These are phyloP conservation scores for Hevea brasiliensis DNA, from an alignment of 345 rosid genomes.

Conservation along the genomic window DNA sequence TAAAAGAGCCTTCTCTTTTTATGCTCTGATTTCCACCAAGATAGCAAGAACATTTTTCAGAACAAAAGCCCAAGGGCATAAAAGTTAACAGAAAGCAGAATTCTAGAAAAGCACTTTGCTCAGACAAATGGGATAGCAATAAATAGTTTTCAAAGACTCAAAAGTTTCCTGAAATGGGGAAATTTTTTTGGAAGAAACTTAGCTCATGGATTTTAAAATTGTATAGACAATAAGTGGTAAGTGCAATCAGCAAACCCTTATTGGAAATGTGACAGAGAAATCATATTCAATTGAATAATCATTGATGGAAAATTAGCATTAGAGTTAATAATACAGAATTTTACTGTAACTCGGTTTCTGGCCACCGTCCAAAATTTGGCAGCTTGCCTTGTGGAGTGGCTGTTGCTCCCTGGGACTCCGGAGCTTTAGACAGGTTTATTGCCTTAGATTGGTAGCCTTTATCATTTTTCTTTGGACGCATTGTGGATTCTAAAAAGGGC, in stretches of 20 bases:
- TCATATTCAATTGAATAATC: background rate
- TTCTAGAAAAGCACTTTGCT: background rate
- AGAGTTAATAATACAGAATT: background rate
- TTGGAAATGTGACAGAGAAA: conserved; percentile 1
- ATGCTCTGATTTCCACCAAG: background rate
- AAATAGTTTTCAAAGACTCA: background rate
- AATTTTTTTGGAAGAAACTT: background rate
- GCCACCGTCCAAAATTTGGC: background rate
- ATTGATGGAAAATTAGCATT: background rate
- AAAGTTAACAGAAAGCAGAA: too few species aligned
- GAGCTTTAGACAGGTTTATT: too few species aligned
- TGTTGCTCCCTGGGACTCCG: too few species aligned
- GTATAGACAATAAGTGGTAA: background rate
- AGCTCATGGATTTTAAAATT: background rate
- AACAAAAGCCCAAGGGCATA: background rate
- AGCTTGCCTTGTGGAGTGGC: too few species aligned
- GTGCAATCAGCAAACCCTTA: background rate
- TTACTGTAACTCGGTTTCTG: background rate
- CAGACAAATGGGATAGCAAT: background rate
- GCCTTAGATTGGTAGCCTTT: too few species aligned
- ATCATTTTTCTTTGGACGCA: too few species aligned
- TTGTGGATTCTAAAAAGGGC: too few species aligned
- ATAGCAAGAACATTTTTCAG: background rate
- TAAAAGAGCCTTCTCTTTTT: background rate
- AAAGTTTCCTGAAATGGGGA: conserved; percentile 4